phyloP scores from a whole-genome alignment of 2,329 filamentous ascomycete genomes.

The Arthrobotrys iridis region DNA sequence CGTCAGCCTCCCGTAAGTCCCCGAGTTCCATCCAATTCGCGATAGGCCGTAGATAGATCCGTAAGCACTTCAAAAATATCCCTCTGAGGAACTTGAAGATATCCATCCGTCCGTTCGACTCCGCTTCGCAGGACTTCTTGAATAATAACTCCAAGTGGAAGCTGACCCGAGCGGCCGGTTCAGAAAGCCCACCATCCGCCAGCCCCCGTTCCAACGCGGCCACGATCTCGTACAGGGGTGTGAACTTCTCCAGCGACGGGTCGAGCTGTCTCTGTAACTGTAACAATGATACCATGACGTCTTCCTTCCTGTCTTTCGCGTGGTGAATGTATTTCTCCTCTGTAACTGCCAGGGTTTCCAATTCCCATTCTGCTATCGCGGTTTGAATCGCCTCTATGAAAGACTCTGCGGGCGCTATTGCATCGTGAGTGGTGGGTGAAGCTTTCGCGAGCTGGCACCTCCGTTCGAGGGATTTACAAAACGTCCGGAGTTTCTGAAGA shows the following conservation, averaged over 20 bases:
- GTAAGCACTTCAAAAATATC: slow-evolving; percentile 83
- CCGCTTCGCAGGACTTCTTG: slow-evolving; percentile 73
- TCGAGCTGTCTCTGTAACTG: slow-evolving; percentile 56
- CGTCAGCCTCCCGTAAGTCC: slow-evolving; percentile 66
- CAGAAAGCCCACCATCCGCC: slow-evolving; percentile 8
- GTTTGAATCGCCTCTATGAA: slow-evolving; percentile 55
- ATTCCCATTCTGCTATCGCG: slow-evolving; percentile 49
- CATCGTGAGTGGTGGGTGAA: slow-evolving; percentile 23
- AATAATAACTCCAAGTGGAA: slow-evolving; percentile 79
- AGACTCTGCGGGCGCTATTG: slow-evolving; percentile 52
- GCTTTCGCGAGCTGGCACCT: slow-evolving; percentile 20
- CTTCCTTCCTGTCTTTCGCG: background rate
- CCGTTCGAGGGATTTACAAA: slow-evolving; percentile 46
- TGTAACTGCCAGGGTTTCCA: slow-evolving; percentile 52
- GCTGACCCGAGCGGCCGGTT: slow-evolving; percentile 53
- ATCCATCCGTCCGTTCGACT: slow-evolving; percentile 72
- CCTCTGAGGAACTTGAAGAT: slow-evolving; percentile 72
- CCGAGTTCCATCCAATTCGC: slow-evolving; percentile 86
- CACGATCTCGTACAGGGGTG: slow-evolving; percentile 55
- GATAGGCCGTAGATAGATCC: slow-evolving; percentile 82
- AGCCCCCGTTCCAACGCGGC: slow-evolving; percentile 38
- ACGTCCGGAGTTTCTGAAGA: slow-evolving; percentile 56
- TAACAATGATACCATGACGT: slow-evolving; percentile 55
- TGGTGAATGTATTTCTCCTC: slow-evolving; percentile 48
- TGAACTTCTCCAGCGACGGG: slow-evolving; percentile 53